Evolutionary conservation across 306 rosid genomes (phyloP).

Genomic region (Medicago ruthenica): DNA sequence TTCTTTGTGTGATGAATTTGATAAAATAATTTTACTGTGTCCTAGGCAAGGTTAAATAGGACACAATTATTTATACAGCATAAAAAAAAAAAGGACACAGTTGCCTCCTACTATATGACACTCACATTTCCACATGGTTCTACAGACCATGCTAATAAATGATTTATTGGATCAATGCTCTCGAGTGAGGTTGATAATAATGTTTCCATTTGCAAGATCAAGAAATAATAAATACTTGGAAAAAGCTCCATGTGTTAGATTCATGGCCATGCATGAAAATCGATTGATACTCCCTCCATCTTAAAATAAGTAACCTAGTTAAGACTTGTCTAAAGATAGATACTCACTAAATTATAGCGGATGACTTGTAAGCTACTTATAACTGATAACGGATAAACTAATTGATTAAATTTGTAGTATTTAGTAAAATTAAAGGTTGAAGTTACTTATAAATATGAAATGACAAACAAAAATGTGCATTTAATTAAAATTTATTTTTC

Average conservation of each 20-base stretch:
- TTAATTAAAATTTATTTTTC: too few species aligned
- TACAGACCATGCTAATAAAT: constrained; percentile 16
- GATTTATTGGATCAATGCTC: constrained; percentile 6
- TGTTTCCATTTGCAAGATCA: constrained; percentile 5
- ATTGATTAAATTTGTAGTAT: too few species aligned
- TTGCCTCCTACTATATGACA: not conserved
- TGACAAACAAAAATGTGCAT: too few species aligned
- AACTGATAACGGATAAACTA: too few species aligned
- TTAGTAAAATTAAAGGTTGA: too few species aligned
- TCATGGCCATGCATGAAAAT: not conserved
- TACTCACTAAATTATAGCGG: too few species aligned
- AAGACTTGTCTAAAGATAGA: too few species aligned
- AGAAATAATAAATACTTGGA: not conserved
- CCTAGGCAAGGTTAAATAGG: constrained; percentile 1
- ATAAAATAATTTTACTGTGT: constrained; percentile 30
- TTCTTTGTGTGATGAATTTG: constrained; percentile 33
- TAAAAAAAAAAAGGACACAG: not conserved
- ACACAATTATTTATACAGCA: not conserved
- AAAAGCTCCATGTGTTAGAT: not conserved
- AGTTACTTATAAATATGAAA: too few species aligned
- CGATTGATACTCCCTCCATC: too few species aligned
- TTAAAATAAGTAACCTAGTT: too few species aligned
- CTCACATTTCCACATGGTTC: constrained; percentile 32
- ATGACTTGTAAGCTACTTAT: too few species aligned
- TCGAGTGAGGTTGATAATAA: not conserved